These are phyloP conservation scores for Auricularia cornea DNA, from an alignment of 768 basidiomycete genomes.

Conservation along the genomic window DNA sequence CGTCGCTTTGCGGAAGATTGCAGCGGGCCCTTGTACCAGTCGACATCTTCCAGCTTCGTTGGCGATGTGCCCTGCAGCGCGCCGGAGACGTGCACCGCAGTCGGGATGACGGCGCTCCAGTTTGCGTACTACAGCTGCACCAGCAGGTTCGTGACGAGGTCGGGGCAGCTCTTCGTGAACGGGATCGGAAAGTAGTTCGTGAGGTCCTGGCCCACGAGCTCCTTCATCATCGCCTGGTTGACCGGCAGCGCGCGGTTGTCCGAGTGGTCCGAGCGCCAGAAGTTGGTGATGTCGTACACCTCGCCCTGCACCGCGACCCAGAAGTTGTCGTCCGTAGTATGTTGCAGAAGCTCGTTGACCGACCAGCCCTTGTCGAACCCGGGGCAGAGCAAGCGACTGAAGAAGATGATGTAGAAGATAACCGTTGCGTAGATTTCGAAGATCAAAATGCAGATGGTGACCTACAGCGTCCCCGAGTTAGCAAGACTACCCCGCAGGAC, in stretches of 20 bases:
- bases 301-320: slow-evolving; percentile 78
- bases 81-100: slow-evolving; percentile 74
- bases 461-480: not conserved
- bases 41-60: slow-evolving; percentile 35
- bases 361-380: slow-evolving; percentile 81
- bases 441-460: slow-evolving; percentile 77
- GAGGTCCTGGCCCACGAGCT: slow-evolving; percentile 78
- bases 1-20: slow-evolving; percentile 24
- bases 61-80: slow-evolving; percentile 33
- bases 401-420: slow-evolving; percentile 84
- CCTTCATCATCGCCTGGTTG: slow-evolving; percentile 55
- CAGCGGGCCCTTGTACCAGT: too few relatives aligned
- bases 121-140: slow-evolving; percentile 53
- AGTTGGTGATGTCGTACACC: slow-evolving; percentile 82
- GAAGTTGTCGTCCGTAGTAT: slow-evolving; percentile 65
- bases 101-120: slow-evolving; percentile 45
- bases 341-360: slow-evolving; percentile 56
- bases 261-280: slow-evolving; percentile 75
- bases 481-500: too few relatives aligned
- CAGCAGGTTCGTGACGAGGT: slow-evolving; percentile 51
- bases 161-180: slow-evolving; percentile 62
- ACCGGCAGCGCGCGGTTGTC: slow-evolving; percentile 57
- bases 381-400: slow-evolving; percentile 81
- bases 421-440: slow-evolving; percentile 64
- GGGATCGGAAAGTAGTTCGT: slow-evolving; percentile 84